Evolutionary conservation across 2,329 filamentous ascomycete species (phyloP), one percentile per base, ranked within the genome.

Genomic region (Colletotrichum falcatum): DNA sequence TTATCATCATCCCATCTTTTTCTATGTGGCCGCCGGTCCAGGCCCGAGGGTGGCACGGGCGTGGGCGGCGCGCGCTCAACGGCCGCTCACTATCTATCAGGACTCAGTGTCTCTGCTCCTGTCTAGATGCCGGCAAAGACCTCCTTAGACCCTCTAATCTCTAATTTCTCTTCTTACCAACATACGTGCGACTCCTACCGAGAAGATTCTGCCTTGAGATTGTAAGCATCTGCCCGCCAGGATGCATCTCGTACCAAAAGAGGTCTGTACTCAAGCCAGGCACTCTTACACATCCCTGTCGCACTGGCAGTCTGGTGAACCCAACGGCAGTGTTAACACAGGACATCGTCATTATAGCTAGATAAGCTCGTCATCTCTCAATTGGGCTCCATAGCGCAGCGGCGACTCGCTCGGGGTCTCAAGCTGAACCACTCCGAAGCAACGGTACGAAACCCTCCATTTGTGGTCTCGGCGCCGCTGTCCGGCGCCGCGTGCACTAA

Each of bases 321-420:
- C 20, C 53, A 60, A 67, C 60, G 28, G 35, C 49, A 64, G 56
- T 51, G 70, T 72, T 74, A 74, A 74, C 70, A 55, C 37, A 46
- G 48, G 46, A 62, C 66, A 33, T 63, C 63, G 55, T 51, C 55
- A 60, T 61, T 63, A 48, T 66, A 98, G 95, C 88, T 98, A 78
- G 95, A 98, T 87, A 98, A 98, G 90, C 93, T 98, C 82, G 88
- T 92, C 80, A 95, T 97, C 79, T 93, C 94, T 65, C 94, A 98
- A 82, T 85, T 97, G 72, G 95, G 95, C 75, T 88, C 92, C 74
- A 88, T 98, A 59, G 95, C 95, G 65, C 95, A 98, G 84, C 89
- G 92, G 74, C 90, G 95, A 71, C 90, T 98, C 74, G 95, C 95
- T 39, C 87, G 95, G 76, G 95, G 95, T 61, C 90, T 98, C 64